Conservation (phyloP, 2,329 filamentous ascomycete genomes). For the Thelonectria rubi region DNA sequence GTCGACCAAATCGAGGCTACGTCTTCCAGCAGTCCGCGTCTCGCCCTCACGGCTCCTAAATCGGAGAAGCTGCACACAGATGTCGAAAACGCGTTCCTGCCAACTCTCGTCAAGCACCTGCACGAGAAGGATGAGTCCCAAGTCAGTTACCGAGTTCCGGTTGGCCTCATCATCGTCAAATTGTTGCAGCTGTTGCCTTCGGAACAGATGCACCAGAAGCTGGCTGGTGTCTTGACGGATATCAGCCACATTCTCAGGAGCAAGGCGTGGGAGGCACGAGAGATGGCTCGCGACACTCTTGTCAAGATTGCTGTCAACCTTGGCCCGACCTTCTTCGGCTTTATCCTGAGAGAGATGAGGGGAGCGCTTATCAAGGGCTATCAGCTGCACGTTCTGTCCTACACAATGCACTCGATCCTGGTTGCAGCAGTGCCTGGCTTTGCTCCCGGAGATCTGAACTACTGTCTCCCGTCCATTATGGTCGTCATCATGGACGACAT, state of each 20-base stretch:
- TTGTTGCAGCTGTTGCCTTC: constrained; percentile 82
- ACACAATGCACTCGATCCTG: constrained; percentile 91
- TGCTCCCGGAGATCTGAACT: constrained; percentile 85
- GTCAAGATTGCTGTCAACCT: constrained; percentile 83
- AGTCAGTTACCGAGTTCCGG: constrained; percentile 90
- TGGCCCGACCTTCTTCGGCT: constrained; percentile 85
- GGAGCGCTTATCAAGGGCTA: constrained; percentile 86
- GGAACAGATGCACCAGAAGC: constrained; percentile 74
- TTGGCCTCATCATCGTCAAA: constrained; percentile 89
- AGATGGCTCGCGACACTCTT: constrained; percentile 89
- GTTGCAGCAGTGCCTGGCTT: constrained; percentile 78
- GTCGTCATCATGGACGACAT: constrained; percentile 96
- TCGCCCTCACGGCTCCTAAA: constrained; percentile 73
- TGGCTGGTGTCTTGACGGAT: constrained; percentile 88
- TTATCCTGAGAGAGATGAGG: constrained; percentile 90
- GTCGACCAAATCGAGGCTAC: constrained; percentile 47
- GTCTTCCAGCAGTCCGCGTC: constrained; percentile 48
- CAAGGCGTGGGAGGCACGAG: constrained; percentile 85
- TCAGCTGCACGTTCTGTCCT: constrained; percentile 94
- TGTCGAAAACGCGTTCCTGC: constrained; percentile 78
- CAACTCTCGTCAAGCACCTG: constrained; percentile 82
- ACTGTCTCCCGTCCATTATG: constrained; percentile 82
- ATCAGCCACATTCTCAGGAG: constrained; percentile 93
- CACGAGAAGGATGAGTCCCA: constrained; percentile 95
- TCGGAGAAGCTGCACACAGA: constrained; percentile 75